Evolutionary conservation across 2,329 filamentous ascomycete genomes (phyloP), one percentile per base, ranked within the genome.

Genomic region (Aspergillus pseudoterreus): DNA sequence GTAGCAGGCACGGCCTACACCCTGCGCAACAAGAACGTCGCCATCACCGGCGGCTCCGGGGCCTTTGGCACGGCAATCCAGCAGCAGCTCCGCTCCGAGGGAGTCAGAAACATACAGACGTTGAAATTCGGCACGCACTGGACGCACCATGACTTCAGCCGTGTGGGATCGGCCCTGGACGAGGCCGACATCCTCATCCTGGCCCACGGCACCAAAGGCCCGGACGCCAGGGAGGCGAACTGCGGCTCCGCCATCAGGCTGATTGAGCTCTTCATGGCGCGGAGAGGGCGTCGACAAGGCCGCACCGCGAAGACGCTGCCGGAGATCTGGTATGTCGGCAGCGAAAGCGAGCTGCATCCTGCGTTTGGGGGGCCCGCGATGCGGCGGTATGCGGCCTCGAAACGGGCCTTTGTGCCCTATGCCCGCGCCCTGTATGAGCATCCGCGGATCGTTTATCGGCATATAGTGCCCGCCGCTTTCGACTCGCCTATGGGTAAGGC

Each of bases 241-340:
- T 56, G 49, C 45, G 43, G 51, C 10, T 57, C 52, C 4, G 24
- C 45, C 15, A 49, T 53, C 12, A 50, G 43, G 10, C 43, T 60
- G 2, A 50, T 55, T 3, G 44, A 47, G 22, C 27, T 49, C 4
- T 59, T 49, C 45, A 50, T 57, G n/a, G 22, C 51, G 12, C 53
- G 15, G 22, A 27, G 43, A 14, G 14, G 9, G 2, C 24, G 22
- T 2, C 14, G 14, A 4, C 11, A 14, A 12, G 24, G 6, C 10
- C 19, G 19, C 1, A 19, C 19, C 19, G 6, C 17, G 5, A 52
- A 55, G 32, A 56, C 50, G 2, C 44, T 59, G 10, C 57, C 57
- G 0, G 57, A 58, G 45, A 49, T 59, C 14, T 58, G 57, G 57
- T 58, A 59, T 15, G 24, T 59, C 9, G 56, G 51, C 6, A 55